Percentiles rank a stretch among this genome's conserved stretches.
phyloP scores from a whole-genome alignment of 1,284 basidiomycete species.

The Ceratorhiza oryzae-sativae region DNA sequence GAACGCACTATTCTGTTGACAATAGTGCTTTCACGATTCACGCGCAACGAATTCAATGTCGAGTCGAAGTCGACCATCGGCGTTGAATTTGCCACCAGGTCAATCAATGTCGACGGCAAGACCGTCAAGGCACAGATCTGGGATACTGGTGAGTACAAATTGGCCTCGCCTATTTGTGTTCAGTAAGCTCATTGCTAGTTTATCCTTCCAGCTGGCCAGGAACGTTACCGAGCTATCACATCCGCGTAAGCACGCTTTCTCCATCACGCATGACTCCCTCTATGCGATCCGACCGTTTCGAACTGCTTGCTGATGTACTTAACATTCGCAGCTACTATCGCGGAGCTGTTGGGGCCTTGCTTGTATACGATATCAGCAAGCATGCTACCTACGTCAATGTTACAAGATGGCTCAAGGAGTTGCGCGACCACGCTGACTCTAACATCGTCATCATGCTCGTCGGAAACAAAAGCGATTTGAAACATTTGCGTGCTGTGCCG shows the following conservation, averaged over 20 bases:
- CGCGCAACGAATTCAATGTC: constrained; percentile 98
- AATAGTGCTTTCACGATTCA: constrained; percentile 84
- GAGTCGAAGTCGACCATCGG: constrained; percentile 99
- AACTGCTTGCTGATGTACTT: constrained; percentile 6
- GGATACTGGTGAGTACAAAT: constrained; percentile 83
- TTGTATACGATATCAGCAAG: constrained; percentile 95
- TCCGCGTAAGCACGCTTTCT: constrained; percentile 72
- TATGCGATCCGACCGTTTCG: not conserved
- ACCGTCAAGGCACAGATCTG: constrained; percentile 99
- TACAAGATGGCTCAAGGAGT: constrained; percentile 97
- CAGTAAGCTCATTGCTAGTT: constrained; percentile 1
- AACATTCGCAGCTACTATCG: constrained; percentile 91
- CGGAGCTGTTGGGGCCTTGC: constrained; percentile 91
- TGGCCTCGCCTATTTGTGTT: not conserved
- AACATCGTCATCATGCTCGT: constrained; percentile 95
- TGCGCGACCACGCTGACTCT: constrained; percentile 91
- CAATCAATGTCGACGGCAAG: constrained; percentile 94
- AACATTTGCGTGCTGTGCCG: constrained; percentile 67
- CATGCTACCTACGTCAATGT: constrained; percentile 97
- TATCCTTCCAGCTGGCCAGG: constrained; percentile 81
- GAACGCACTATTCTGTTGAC: not conserved
- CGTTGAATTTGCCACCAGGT: constrained; percentile 98
- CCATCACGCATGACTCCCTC: not conserved
- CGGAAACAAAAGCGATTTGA: constrained; percentile 67
- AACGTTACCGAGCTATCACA: constrained; percentile 98